Conservation (phyloP, 768 basidiomycete species). For the Termitomyces sp. region DNA sequence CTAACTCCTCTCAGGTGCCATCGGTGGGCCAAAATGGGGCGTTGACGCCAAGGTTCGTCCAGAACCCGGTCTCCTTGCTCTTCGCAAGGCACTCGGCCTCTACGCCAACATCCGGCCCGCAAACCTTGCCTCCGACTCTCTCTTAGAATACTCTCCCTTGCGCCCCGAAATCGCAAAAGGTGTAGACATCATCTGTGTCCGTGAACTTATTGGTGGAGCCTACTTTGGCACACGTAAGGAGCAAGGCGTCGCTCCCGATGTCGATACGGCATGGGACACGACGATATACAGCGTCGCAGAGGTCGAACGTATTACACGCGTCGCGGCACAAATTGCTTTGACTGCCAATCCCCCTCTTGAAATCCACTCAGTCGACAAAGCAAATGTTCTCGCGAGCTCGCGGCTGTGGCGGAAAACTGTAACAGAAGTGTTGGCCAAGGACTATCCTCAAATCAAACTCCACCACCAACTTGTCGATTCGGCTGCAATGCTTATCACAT, state of each 20-base stretch:
- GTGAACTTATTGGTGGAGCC: slow-evolving; percentile 93
- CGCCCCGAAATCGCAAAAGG: slow-evolving; percentile 78
- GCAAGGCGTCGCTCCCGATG: slow-evolving; percentile 59
- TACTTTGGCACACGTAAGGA: slow-evolving; percentile 96
- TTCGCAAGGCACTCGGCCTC: slow-evolving; percentile 90
- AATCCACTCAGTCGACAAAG: slow-evolving; percentile 96
- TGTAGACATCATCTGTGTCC: slow-evolving; percentile 88
- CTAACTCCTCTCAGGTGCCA: slow-evolving; percentile 57
- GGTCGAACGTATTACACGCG: slow-evolving; percentile 91
- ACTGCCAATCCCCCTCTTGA: slow-evolving; percentile 77
- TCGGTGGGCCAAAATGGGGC: slow-evolving; percentile 99
- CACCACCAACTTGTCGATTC: slow-evolving; percentile 95
- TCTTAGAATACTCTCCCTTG: slow-evolving; percentile 85
- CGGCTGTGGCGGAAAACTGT: slow-evolving; percentile 94
- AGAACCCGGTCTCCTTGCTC: slow-evolving; percentile 81
- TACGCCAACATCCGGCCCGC: slow-evolving; percentile 99
- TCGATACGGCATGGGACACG: slow-evolving; percentile 81
- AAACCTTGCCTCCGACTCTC: slow-evolving; percentile 88
- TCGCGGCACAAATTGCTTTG: slow-evolving; percentile 90
- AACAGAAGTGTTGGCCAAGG: slow-evolving; percentile 72
- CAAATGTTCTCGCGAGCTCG: slow-evolving; percentile 94
- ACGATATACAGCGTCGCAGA: slow-evolving; percentile 91
- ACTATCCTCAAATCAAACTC: slow-evolving; percentile 83
- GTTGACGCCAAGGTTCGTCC: slow-evolving; percentile 84
- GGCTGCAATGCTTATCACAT: slow-evolving; percentile 92